phyloP scores from a whole-genome alignment of 352 stramenopile genomes.

The Phytophthora agathidicida region DNA sequence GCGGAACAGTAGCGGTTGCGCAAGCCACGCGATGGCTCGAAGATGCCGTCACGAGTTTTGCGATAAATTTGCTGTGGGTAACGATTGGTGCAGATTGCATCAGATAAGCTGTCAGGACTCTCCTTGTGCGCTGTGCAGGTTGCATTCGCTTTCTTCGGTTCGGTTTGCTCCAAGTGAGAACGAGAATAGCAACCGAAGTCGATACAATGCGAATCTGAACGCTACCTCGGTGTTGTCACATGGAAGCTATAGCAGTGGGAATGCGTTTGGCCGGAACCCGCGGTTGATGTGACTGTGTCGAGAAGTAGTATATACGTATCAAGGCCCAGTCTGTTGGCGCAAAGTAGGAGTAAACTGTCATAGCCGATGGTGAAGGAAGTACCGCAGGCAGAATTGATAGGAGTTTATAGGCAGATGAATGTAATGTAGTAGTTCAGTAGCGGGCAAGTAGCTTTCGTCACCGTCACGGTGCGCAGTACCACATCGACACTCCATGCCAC shows the following conservation, averaged over 20 bases:
- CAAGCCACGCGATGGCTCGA: constrained; percentile 45
- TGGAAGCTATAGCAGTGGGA: background rate
- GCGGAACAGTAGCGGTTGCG: constrained; percentile 45
- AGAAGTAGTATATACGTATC: too few relatives aligned
- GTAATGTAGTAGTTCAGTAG: too few relatives aligned
- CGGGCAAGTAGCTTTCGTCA: too few relatives aligned
- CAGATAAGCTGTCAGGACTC: constrained; percentile 54
- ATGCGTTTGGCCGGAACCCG: constrained; percentile 9
- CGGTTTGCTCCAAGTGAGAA: constrained; percentile 15
- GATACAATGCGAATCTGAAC: constrained; percentile 20
- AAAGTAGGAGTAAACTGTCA: too few relatives aligned
- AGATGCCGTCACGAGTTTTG: constrained; percentile 67
- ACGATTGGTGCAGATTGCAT: constrained; percentile 53
- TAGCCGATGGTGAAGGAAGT: too few relatives aligned
- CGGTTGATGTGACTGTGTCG: constrained; percentile 13
- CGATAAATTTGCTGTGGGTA: constrained; percentile 63
- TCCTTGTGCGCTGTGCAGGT: constrained; percentile 58
- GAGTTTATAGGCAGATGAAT: too few relatives aligned
- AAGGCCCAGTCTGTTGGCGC: too few relatives aligned
- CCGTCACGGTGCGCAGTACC: too few relatives aligned
- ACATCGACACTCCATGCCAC: too few relatives aligned
- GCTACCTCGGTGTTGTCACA: background rate
- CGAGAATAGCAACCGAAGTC: constrained; percentile 34
- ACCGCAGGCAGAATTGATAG: too few relatives aligned
- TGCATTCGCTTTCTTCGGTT: constrained; percentile 33